These are phyloP conservation scores for Solanum appendiculatum DNA, from an alignment of 257 asterid species.

Conservation along the genomic window DNA sequence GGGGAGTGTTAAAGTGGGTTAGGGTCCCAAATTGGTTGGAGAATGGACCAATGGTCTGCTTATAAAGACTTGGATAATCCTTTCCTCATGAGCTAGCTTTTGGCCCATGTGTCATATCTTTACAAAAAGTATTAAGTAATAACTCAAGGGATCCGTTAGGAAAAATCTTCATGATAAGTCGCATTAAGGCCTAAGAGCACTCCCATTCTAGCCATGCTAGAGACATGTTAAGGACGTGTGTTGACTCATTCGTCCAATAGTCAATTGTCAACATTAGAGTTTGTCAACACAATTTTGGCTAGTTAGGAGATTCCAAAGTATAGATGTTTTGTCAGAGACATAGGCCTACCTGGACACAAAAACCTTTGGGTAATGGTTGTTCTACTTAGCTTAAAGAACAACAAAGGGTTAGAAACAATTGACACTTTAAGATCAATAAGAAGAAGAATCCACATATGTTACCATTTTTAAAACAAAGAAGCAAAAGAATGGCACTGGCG, in stretches of 20 bases:
- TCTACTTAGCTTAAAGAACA: neutral
- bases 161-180: neutral
- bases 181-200: neutral
- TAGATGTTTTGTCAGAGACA: neutral
- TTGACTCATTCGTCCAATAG: neutral
- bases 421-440: neutral
- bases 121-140: neutral
- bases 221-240: neutral
- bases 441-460: neutral
- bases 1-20: neutral
- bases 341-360: neutral
- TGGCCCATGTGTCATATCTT: neutral
- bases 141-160: neutral
- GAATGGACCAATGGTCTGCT: neutral
- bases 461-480: neutral
- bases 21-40: neutral
- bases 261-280: neutral
- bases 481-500: neutral
- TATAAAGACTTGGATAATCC: neutral
- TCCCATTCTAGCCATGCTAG: neutral
- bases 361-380: neutral
- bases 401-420: neutral
- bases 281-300: neutral
- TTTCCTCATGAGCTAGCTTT: neutral
- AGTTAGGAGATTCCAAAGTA: neutral